These are phyloP conservation scores for Paramecium bursaria DNA, from an alignment of 73 alveolate species.

Conservation along the genomic window DNA sequence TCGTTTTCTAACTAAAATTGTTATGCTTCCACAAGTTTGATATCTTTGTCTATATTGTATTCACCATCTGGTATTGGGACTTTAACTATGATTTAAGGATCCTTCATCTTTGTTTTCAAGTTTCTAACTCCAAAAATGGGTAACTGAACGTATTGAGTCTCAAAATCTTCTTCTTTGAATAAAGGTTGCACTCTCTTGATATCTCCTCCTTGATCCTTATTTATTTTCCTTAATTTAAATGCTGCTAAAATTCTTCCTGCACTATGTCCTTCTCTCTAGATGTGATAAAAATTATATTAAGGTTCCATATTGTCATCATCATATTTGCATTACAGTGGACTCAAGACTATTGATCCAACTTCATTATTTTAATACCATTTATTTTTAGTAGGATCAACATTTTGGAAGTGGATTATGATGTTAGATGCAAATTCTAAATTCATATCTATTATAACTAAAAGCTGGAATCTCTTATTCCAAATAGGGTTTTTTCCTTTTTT, in stretches of 20 bases:
- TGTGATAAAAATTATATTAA: conserved; percentile 57
- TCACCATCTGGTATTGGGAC: conserved; percentile 67
- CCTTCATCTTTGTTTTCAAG: conserved; percentile 61
- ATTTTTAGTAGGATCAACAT: conserved; percentile 15
- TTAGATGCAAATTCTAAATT: conserved; percentile 66
- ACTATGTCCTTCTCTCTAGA: conserved; percentile 56
- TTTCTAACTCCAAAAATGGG: conserved; percentile 74
- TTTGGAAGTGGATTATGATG: conserved; percentile 40
- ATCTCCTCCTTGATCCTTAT: conserved; percentile 15
- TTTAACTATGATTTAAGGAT: conserved; percentile 61
- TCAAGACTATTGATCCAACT: conserved; percentile 54
- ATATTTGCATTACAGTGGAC: conserved; percentile 60
- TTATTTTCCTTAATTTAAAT: conserved; percentile 61
- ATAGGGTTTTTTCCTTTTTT: conserved; percentile 66
- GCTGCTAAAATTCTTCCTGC: conserved; percentile 77
- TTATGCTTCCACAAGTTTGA: conserved; percentile 20
- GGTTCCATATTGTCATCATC: conserved; percentile 53
- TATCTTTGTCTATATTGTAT: conserved; percentile 42
- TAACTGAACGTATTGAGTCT: conserved; percentile 12
- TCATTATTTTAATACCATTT: conserved; percentile 5
- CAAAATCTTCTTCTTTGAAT: conserved; percentile 32
- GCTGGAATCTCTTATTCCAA: conserved; percentile 56
- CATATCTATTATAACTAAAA: conserved; percentile 51
- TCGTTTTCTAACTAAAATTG: conserved; percentile 6
- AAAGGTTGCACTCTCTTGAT: conserved; percentile 5